Conservation (phyloP, 768 basidiomycete genomes). For the Solioccasus polychromus region DNA sequence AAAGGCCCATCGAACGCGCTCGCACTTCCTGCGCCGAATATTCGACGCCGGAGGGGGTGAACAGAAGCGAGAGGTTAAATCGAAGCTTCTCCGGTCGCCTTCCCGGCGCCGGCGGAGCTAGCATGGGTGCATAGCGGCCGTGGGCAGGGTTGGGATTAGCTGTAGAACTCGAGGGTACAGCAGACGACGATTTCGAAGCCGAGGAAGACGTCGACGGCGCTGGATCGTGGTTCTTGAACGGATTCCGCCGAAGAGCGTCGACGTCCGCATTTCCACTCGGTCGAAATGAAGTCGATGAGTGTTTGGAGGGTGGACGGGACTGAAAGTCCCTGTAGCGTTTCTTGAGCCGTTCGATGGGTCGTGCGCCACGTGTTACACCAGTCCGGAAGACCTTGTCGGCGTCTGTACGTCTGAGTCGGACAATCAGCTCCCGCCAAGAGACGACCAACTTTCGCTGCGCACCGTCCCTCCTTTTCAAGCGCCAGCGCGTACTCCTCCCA, state of each 20-base stretch:
- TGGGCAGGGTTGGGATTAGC: slow-evolving; percentile 34
- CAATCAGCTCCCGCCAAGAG: slow-evolving; percentile 5
- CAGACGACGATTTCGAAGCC: slow-evolving; percentile 16
- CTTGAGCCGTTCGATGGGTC: slow-evolving; percentile 83
- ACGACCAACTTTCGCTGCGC: slow-evolving; percentile 26
- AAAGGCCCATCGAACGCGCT: slow-evolving; percentile 75
- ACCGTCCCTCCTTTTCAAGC: slow-evolving; percentile 78
- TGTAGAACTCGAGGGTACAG: slow-evolving; percentile 34
- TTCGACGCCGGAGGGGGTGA: slow-evolving; percentile 75
- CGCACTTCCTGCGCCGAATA: slow-evolving; percentile 84
- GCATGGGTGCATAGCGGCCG: slow-evolving; percentile 67
- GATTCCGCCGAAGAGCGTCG: slow-evolving; percentile 33
- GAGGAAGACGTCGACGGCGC: slow-evolving; percentile 33
- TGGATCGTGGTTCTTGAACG: slow-evolving; percentile 35
- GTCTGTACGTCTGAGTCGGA: slow-evolving; percentile 54
- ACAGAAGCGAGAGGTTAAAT: slow-evolving; percentile 67
- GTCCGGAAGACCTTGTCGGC: slow-evolving; percentile 80
- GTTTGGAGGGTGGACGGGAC: slow-evolving; percentile 39
- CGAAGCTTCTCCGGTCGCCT: slow-evolving; percentile 71
- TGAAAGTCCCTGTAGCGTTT: slow-evolving; percentile 79
- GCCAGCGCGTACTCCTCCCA: slow-evolving; percentile 90
- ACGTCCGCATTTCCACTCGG: slow-evolving; percentile 26
- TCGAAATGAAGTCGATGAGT: slow-evolving; percentile 22
- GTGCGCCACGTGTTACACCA: slow-evolving; percentile 78
- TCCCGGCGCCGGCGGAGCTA: slow-evolving; percentile 63